Conservation (phyloP, 2,329 filamentous ascomycete species). For the Pseudopyrenochaeta lycopersici region DNA sequence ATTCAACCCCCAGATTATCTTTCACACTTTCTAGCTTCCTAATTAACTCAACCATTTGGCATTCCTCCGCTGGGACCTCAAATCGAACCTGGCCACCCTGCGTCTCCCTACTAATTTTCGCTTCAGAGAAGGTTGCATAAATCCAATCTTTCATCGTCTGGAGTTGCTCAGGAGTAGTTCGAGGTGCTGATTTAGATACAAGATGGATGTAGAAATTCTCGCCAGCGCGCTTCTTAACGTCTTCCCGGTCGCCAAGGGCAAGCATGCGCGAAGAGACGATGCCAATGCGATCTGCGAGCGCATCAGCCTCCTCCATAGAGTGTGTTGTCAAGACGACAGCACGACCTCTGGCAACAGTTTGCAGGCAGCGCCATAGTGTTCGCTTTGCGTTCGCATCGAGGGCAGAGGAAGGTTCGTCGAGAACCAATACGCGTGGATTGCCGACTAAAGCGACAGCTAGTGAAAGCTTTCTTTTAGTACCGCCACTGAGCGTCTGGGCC, state of each 20-base stretch:
- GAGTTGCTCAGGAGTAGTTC: slow-evolving; percentile 73
- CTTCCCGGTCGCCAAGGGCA: slow-evolving; percentile 79
- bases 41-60: slow-evolving; percentile 71
- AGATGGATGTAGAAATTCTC: slow-evolving; percentile 81
- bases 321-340: slow-evolving; percentile 90
- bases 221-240: slow-evolving; percentile 76
- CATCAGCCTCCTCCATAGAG: slow-evolving; percentile 89
- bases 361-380: slow-evolving; percentile 90
- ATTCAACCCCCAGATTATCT: slow-evolving; percentile 73
- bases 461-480: slow-evolving; percentile 90
- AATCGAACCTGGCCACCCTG: slow-evolving; percentile 83
- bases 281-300: slow-evolving; percentile 85
- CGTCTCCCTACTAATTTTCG: slow-evolving; percentile 64
- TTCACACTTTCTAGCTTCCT: slow-evolving; percentile 75
- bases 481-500: slow-evolving; percentile 81
- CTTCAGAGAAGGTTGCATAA: slow-evolving; percentile 64
- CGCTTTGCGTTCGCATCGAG: slow-evolving; percentile 83
- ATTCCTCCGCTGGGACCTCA: slow-evolving; percentile 66
- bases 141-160: slow-evolving; percentile 72
- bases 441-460: slow-evolving; percentile 90
- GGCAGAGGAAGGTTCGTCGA: slow-evolving; percentile 88
- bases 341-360: slow-evolving; percentile 78
- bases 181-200: slow-evolving; percentile 75
- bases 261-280: slow-evolving; percentile 85
- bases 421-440: slow-evolving; percentile 86